Conservation (phyloP, 1,139 yeast species). For the Geotrichum cucujoidarum region DNA sequence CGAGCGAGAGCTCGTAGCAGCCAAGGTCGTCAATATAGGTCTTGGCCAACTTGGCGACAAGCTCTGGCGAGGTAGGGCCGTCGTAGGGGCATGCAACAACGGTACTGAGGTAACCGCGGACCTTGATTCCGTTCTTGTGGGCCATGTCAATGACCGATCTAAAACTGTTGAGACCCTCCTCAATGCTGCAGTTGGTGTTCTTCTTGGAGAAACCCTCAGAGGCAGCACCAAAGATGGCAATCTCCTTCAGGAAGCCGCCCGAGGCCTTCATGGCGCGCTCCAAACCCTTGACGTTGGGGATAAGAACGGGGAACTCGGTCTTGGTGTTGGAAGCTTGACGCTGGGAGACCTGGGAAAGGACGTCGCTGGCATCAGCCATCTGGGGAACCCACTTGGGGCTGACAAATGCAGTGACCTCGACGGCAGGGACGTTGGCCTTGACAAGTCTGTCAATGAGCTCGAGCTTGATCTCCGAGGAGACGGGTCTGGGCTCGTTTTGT, state of each 20-base stretch:
- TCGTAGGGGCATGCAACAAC: constrained; percentile 39
- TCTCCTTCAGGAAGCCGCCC: constrained; percentile 28
- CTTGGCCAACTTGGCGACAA: constrained; percentile 32
- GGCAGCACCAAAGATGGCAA: constrained; percentile 37
- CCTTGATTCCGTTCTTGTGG: constrained; percentile 26
- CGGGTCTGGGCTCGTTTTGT: constrained; percentile 34
- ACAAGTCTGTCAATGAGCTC: constrained; percentile 34
- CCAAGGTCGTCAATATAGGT: constrained; percentile 32
- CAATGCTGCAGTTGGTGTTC: constrained; percentile 35
- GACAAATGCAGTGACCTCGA: constrained; percentile 38
- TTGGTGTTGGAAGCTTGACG: constrained; percentile 22
- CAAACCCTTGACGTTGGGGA: constrained; percentile 35
- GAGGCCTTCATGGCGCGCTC: constrained; percentile 29
- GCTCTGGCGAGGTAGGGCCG: constrained; percentile 34
- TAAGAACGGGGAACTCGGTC: constrained; percentile 33
- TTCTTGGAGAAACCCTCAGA: constrained; percentile 36
- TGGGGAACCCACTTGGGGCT: constrained; percentile 40
- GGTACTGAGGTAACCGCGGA: constrained; percentile 36
- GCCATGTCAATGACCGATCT: constrained; percentile 31
- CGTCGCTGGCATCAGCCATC: constrained; percentile 20
- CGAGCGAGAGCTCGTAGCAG: constrained; percentile 38
- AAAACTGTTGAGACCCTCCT: constrained; percentile 31
- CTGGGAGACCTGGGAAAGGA: constrained; percentile 5
- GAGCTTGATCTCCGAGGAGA: constrained; percentile 33
- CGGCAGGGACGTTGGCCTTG: constrained; percentile 30